Base-by-base conservation (phyloP, 164 flowering plant species). In the Umbilicus rupestris region DNA sequence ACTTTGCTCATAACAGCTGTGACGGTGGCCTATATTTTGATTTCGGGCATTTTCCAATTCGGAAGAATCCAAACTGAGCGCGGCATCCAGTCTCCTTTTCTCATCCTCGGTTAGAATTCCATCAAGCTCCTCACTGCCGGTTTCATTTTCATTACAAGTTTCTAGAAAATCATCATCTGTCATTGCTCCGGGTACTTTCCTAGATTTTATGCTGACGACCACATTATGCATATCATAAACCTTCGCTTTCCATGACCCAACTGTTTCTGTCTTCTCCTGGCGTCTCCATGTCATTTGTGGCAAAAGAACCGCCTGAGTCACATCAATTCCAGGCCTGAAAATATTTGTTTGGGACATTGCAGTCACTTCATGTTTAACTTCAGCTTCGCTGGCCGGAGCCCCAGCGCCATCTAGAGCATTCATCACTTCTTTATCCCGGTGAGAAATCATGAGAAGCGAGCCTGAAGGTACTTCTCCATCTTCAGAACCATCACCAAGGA, bases 201-300 rank as follows among this genome's bases (percentile, higher is more conserved):
- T 82, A 10, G 97, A 90, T 73, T 88, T 90, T 28, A 90, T 86
- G 71, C 95, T 90, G 10, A 90, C 93, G 59, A 85, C 84, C 68
- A 90, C 91, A 77, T 90, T 89, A 66, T 87, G 89, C 97, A 90
- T 90, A 67, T 90, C 97, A 71, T 88, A 90, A 12, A 90, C 96
- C 74, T 85, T 88, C 31, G 87, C 85, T 67, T 79, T 88, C 97
- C 97, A 90, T 17, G 74, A 26, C 2, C 97, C 93, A 41, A 90
- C 87, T 78, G 76, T 78, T 66, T 90, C 97, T 7, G 85, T 74
- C 66, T 79, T 87, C 80, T 90, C 97, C 71, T 85, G 89, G 62
- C 91, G 81, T 72, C 97, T 80, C 97, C 97, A 90, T 29, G 89
- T 88, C 72, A 80, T 41, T 66, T 90, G 97, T 0, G 97, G 93